Base-by-base conservation (phyloP, 1,139 yeast genomes). In the Pichiaceae sp. region DNA sequence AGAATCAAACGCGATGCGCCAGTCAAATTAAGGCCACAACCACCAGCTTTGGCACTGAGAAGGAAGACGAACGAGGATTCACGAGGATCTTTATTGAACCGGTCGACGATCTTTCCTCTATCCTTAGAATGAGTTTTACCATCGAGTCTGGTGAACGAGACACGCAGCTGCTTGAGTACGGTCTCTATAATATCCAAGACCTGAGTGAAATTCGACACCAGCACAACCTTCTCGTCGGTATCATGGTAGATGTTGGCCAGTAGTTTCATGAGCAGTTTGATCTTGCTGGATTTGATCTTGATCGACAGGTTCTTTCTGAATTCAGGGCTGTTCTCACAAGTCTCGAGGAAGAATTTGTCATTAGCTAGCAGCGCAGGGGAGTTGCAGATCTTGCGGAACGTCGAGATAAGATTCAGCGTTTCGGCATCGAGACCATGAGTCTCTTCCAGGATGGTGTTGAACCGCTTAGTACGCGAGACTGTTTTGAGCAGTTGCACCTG, bases 1-100 rank as follows among this genome's bases (percentile, higher is more conserved):
- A 91, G 60, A 3, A 91, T 70, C 26, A 91, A 62, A 23, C 97
- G 64, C 0, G 95, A 86, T 0, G 95, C 98, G 1, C 98, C 98
- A 23, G 85, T 71, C 28, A 91, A 63, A 52, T 91, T 93, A 30
- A 91, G 66, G 0, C 99, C 99, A 43, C 83, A 78, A 0, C 99
- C 99, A 2, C 99, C 99, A 4, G 95, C 79, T 53, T 87, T 86
- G 0, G 96, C 82, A 2, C 96, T 86, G 17, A 93, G 60, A 17
- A 91, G 59, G 48, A 91, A 87, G 0, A 81, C 81, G 49, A 83
- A 77, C 7, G 66, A 63, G 1, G 63, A 48, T 6, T 59, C 54
- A 4, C 62, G 54, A 1, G 66, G 52, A 0, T 69, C 45, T 5
- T 58, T 68, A 54, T 93, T 91, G 59, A 93, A 91, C 15, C 69